These are phyloP conservation scores for Daedalea quercina DNA, from an alignment of 768 basidiomycete species.

Conservation along the genomic window DNA sequence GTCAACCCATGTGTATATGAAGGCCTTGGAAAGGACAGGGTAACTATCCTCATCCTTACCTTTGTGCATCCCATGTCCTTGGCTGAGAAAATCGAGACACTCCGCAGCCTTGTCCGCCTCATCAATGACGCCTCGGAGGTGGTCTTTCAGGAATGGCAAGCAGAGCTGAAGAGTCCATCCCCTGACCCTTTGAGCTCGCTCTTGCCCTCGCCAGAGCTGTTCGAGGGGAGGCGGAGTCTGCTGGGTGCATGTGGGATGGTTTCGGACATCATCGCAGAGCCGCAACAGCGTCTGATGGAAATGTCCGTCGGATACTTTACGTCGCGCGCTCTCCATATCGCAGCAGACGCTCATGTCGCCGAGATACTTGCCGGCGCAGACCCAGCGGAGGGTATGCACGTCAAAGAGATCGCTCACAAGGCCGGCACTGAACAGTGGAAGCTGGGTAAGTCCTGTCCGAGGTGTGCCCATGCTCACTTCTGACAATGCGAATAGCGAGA, in stretches of 20 bases:
- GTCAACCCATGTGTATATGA: too few relatives aligned
- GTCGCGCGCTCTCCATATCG: slow-evolving; percentile 6
- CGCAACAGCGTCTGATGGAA: slow-evolving; percentile 4
- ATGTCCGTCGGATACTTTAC: neutral
- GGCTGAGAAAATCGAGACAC: neutral
- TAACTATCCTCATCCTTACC: too few relatives aligned
- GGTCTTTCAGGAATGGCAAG: neutral
- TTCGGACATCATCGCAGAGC: slow-evolving; percentile 4
- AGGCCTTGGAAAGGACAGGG: too few relatives aligned
- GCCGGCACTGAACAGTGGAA: neutral
- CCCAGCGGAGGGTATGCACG: neutral
- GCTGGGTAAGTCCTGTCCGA: neutral
- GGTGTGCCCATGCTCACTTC: neutral
- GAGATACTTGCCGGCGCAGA: slow-evolving; percentile 3
- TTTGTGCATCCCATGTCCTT: neutral
- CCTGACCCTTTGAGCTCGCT: neutral
- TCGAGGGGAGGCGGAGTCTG: neutral
- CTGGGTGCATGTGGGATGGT: slow-evolving; percentile 3
- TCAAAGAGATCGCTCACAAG: neutral
- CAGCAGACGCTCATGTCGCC: neutral
- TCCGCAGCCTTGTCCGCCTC: neutral
- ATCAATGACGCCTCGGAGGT: slow-evolving; percentile 1
- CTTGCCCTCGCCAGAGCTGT: neutral
- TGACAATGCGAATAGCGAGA: neutral
- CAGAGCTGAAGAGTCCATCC: neutral